Base-by-base conservation (phyloP, 257 asterid genomes). In the Nicotiana sylvestris region DNA sequence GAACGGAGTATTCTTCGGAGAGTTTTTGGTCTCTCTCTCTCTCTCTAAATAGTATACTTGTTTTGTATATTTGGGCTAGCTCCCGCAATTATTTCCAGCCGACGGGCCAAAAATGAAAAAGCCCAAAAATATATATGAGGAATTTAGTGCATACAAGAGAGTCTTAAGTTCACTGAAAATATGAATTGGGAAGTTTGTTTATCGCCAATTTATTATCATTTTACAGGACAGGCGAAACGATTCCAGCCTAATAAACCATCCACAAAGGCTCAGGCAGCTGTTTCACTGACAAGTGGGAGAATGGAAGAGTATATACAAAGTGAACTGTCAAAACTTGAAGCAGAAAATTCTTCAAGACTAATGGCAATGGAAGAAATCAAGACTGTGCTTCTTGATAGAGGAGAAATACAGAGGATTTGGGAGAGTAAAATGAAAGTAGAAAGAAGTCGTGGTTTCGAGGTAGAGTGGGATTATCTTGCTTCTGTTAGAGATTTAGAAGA, bases 181-280 rank as follows among this genome's bases (percentile, higher is more conserved):
- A 27, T 51, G 5, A 33, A 51, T 49, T 15, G 2, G 4, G 5
- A 76, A 27, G 43, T 76, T 15, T 51, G 10, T 51, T 76, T 18
- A 76, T 76, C 0, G 15, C 46, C 80, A 49, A 27, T 51, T 39
- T 76, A 29, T 69, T 30, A 69, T 69, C 84, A 64, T 86, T 43
- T 77, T 86, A 76, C 95, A 96, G 99, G 99, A 82, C 97, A 90
- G 86, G 88, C 92, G 88, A 92, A 91, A 85, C 91, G 98, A 64
- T 80, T 94, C 57, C 99, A 96, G 88, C 97, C 98, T 25, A 88
- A 80, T 49, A 94, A 91, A 89, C 99, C 98, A 9, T 94, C 94
- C 89, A 94, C 97, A n/a, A 92, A 89, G 81, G 98, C 91, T 37
- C 99, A 96, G 88, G 98, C 91, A 32, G 97, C 94, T 11, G 95